Base-by-base conservation (phyloP, 345 rosid genomes). In the Raphanus sativus region DNA sequence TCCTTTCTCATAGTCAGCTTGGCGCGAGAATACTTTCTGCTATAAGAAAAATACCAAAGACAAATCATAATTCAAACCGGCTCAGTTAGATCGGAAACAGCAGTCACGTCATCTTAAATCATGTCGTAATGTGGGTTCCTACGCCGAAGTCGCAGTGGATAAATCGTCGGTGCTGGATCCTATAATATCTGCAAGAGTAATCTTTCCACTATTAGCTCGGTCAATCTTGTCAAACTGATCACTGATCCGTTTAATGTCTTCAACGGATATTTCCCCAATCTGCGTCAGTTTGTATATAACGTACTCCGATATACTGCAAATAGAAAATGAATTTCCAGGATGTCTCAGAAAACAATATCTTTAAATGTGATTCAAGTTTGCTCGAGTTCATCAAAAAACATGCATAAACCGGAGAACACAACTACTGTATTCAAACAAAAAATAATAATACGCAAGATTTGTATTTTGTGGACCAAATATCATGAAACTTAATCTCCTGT, bases 251-350 rank as follows among this genome's bases (percentile, higher is more conserved):
- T 74, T 29, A 55, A 89, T 75, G 79, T 93, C 98, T 48, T 85
- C 88, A 52, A 88, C 89, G 2, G 92, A 75, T 63, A 91, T 81
- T 82, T 86, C 87, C 24, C 81, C 89, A 93, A 91, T 88, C 82
- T 87, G 90, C 83, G 85, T 89, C 55, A 91, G 88, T 86, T 88
- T 88, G 91, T 89, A 91, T 82, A 94, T 83, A 10, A 86, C 90
- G 73, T 78, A 94, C 78, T 91, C 97, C 9, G 91, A 84, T 82
- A 86, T 88, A 74, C 96, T 89, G 84, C 80, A 73, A 38, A 65
- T 16, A 25, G 2, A 1, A 55, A 62, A 21, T 21, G 26, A 70
- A 55, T 17, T 5, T 55, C 8, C 28, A 55, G 5, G 12, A 10
- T 2, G 8, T 15, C 26, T 54, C 11, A 55, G 60, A 55, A 4